Percentiles rank a stretch among this genome's conserved stretches.
Conservation (phyloP, 2,329 filamentous ascomycete species). For the Colletotrichum neosansevieriae region DNA sequence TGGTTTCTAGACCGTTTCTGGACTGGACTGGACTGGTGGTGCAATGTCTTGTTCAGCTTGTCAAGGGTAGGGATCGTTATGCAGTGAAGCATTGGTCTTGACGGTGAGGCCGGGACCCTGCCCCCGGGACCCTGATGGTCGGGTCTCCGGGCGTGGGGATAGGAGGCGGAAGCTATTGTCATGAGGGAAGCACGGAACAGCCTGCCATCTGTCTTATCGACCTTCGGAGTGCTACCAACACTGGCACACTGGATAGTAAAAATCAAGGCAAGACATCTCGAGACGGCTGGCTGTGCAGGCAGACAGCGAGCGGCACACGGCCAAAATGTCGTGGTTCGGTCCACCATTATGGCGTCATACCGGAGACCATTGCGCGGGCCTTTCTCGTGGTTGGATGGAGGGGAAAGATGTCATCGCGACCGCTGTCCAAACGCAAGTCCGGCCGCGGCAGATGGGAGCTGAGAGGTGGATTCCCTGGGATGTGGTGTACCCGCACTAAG, state of each 20-base stretch:
- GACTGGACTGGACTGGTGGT: background rate
- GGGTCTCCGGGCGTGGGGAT: background rate
- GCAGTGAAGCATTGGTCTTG: no score
- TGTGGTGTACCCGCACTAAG: constrained; percentile 14
- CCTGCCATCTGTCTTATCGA: background rate
- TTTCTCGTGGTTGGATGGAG: constrained; percentile 13
- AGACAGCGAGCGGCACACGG: background rate
- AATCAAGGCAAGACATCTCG: constrained; percentile 3
- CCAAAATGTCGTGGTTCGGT: constrained; percentile 3
- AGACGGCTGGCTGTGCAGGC: background rate
- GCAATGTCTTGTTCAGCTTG: constrained; percentile 11
- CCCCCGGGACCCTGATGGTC: constrained; percentile 8
- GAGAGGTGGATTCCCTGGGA: background rate
- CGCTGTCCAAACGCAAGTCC: no score
- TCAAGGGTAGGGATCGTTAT: background rate
- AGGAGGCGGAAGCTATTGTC: background rate
- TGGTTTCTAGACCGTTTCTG: background rate
- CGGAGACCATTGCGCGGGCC: constrained; percentile 27
- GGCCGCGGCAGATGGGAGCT: background rate
- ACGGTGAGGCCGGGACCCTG: no score
- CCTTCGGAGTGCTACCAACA: no score
- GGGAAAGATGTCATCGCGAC: constrained; percentile 5
- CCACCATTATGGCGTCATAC: constrained; percentile 38
- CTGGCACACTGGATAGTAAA: background rate
- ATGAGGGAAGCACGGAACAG: background rate